Percentiles rank a stretch among this genome's conserved stretches.
phyloP scores from a whole-genome alignment of 163 green algal genomes.

The Scenedesmus sp. region DNA sequence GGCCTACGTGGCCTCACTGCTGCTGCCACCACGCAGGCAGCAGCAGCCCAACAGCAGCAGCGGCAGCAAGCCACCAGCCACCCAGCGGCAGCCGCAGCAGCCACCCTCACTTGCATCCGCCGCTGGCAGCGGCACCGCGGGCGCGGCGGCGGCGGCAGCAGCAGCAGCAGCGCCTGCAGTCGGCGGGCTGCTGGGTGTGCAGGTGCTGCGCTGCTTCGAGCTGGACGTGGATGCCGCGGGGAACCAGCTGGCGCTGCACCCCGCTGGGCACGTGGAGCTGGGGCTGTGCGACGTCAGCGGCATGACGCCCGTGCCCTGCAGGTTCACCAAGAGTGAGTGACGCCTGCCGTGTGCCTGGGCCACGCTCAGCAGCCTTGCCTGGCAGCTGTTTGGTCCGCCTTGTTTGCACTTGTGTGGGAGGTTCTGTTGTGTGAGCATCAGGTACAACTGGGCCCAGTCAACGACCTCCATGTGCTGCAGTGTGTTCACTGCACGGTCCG shows the following conservation, averaged over 20 bases:
- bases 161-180: constrained; percentile 14
- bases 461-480: no score
- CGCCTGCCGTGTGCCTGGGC: neutral
- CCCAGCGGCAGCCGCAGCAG: neutral
- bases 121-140: neutral
- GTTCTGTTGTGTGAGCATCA: no score
- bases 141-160: neutral
- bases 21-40: constrained; percentile 18
- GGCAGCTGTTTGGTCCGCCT: no score
- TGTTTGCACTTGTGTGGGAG: no score
- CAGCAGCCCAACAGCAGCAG: constrained; percentile 24
- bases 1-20: constrained; percentile 30
- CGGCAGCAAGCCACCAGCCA: neutral
- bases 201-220: constrained; percentile 44
- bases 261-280: constrained; percentile 35
- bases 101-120: neutral
- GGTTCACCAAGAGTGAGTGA: constrained; percentile 37
- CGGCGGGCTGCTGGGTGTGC: constrained; percentile 44
- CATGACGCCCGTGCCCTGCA: constrained; percentile 33
- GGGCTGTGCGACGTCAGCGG: constrained; percentile 25
- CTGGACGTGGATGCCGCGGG: constrained; percentile 42
- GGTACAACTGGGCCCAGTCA: no score
- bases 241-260: constrained; percentile 39
- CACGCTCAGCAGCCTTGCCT: no score
- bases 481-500: no score